Evolutionary conservation across 2,329 filamentous ascomycete genomes (phyloP).

Genomic region (Aaosphaeria arxii): DNA sequence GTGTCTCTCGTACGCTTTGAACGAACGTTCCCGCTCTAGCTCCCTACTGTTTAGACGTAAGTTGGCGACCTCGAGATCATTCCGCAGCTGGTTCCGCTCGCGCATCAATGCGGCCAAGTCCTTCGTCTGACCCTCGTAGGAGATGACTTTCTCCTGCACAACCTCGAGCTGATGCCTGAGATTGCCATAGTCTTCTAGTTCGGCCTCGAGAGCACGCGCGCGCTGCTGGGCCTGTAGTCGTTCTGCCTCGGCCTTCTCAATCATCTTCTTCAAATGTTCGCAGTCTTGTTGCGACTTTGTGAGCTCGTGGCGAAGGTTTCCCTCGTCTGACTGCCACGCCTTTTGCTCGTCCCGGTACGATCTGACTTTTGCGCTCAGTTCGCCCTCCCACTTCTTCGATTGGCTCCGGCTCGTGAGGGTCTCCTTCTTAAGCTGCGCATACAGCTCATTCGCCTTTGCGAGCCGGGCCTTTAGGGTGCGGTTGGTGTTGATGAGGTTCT

Average conservation of each 20-base stretch:
- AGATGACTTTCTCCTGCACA: conserved; percentile 29
- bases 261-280: conserved; percentile 61
- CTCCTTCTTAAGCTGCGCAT: conserved; percentile 69
- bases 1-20: conserved; percentile 47
- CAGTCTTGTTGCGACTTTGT: conserved; percentile 58
- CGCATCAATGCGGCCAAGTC: conserved; percentile 54
- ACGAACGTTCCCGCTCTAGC: conserved; percentile 47
- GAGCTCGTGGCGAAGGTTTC: conserved; percentile 57
- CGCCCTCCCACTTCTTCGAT: conserved; percentile 74
- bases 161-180: conserved; percentile 28
- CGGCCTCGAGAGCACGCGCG: conserved; percentile 56
- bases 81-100: conserved; percentile 58
- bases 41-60: conserved; percentile 56
- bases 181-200: conserved; percentile 59
- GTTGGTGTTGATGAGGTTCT: conserved; percentile 76
- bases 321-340: conserved; percentile 58
- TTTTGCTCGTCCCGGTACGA: conserved; percentile 68
- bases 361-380: conserved; percentile 65
- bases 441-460: conserved; percentile 68
- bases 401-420: conserved; percentile 69
- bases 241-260: conserved; percentile 67
- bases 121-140: conserved; percentile 27
- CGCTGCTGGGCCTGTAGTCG: conserved; percentile 54
- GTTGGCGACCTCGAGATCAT: conserved; percentile 57
- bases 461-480: conserved; percentile 69